These are phyloP conservation scores for Waltiozyma sp. DNA, from an alignment of 1,139 yeast genomes.

Conservation along the genomic window DNA sequence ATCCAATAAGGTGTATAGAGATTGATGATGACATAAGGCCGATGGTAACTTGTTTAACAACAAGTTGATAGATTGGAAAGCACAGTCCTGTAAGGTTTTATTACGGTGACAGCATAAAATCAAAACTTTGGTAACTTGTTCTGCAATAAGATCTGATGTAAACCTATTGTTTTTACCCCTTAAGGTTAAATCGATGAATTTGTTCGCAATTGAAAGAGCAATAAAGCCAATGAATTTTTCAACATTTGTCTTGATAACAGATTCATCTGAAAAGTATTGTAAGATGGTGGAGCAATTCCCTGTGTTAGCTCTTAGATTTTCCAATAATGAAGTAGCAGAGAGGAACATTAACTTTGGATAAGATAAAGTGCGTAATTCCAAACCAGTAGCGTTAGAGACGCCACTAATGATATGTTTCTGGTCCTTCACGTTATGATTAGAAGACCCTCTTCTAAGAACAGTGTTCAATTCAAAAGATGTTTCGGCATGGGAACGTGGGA, in stretches of 20 bases:
- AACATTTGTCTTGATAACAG: constrained; percentile 49
- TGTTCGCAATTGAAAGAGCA: constrained; percentile 47
- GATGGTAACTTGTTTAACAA: constrained; percentile 68
- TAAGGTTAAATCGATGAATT: constrained; percentile 32
- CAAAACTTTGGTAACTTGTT: constrained; percentile 60
- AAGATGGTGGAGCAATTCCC: constrained; percentile 75
- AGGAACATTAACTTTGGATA: constrained; percentile 81
- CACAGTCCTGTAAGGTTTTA: constrained; percentile 65
- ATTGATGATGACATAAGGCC: constrained; percentile 60
- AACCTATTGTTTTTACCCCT: constrained; percentile 25
- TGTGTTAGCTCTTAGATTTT: constrained; percentile 62
- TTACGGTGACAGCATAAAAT: constrained; percentile 71
- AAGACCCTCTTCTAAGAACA: constrained; percentile 80
- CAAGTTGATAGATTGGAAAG: constrained; percentile 67
- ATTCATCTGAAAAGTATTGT: constrained; percentile 78
- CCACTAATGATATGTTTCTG: constrained; percentile 47
- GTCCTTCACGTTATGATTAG: constrained; percentile 68
- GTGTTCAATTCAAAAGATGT: constrained; percentile 88
- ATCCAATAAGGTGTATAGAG: constrained; percentile 74
- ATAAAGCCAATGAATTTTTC: constrained; percentile 60
- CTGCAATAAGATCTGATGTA: constrained; percentile 51
- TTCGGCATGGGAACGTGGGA: constrained; percentile 78
- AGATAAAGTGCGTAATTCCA: constrained; percentile 41
- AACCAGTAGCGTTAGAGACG: constrained; percentile 21
- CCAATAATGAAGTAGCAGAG: constrained; percentile 72